Conservation (phyloP, 768 basidiomycete species). For the Termitomyces sp. region DNA sequence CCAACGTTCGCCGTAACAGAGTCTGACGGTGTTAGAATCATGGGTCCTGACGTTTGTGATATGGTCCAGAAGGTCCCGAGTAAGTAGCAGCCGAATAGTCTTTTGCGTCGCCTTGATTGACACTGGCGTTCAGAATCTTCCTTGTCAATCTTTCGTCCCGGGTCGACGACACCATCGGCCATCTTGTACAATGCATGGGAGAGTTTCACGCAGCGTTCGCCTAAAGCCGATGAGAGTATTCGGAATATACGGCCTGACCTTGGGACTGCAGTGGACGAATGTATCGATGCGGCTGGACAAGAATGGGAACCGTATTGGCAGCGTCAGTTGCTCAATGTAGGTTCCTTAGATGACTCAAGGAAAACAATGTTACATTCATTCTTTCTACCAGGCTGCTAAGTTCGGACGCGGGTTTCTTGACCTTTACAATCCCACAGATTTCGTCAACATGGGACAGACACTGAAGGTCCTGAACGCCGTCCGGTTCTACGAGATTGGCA, state of each 20-base stretch:
- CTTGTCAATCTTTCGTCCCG: constrained; percentile 83
- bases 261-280: constrained; percentile 61
- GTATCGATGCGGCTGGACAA: constrained; percentile 88
- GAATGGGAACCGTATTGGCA: constrained; percentile 94
- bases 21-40: constrained; percentile 82
- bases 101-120: not conserved
- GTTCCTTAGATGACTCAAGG: constrained; percentile 10
- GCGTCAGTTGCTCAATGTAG: constrained; percentile 74
- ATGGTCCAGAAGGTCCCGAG: constrained; percentile 93
- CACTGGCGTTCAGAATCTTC: constrained; percentile 52
- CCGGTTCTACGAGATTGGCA: constrained; percentile 86
- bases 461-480: constrained; percentile 94
- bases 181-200: constrained; percentile 91
- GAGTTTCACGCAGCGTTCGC: constrained; percentile 75
- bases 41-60: constrained; percentile 76
- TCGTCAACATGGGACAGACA: constrained; percentile 87
- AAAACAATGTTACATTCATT: not conserved
- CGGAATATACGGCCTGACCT: constrained; percentile 72
- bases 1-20: constrained; percentile 79
- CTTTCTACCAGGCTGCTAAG: constrained; percentile 78
- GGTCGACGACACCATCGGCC: constrained; percentile 87
- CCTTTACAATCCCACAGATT: constrained; percentile 87
- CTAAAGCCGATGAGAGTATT: constrained; percentile 92
- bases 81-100: constrained; percentile 26
- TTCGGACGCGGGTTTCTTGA: constrained; percentile 94